phyloP scores from a whole-genome alignment of 1,284 basidiomycete species.

The Trichosporon faecale region DNA sequence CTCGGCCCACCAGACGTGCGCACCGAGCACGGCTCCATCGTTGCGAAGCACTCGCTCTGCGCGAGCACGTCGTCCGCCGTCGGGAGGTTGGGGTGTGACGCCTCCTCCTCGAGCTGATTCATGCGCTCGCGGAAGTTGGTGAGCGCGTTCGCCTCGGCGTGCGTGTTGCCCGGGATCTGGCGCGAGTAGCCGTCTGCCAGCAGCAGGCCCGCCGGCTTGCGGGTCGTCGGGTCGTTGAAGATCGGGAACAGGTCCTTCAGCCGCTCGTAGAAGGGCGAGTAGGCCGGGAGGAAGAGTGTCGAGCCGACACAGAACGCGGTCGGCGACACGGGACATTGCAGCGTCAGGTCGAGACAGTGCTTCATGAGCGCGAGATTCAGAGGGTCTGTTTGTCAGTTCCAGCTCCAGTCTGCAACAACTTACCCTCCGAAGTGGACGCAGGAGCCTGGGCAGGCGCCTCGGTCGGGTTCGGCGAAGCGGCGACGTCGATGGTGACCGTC shows the following conservation, averaged over 20 bases:
- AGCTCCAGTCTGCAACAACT: neutral
- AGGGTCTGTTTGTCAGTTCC: slow-evolving; percentile 28
- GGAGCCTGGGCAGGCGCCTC: neutral
- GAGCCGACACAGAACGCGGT: slow-evolving; percentile 96
- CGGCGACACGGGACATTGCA: slow-evolving; percentile 52
- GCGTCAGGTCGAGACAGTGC: slow-evolving; percentile 48
- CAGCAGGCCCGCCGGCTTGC: slow-evolving; percentile 49
- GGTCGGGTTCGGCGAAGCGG: slow-evolving; percentile 13
- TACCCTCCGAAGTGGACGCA: slow-evolving; percentile 14
- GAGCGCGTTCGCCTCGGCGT: slow-evolving; percentile 94
- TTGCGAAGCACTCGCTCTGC: slow-evolving; percentile 67
- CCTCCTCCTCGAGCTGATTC: slow-evolving; percentile 10
- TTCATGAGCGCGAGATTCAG: slow-evolving; percentile 46
- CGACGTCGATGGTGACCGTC: slow-evolving; percentile 34
- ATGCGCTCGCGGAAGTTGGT: slow-evolving; percentile 60
- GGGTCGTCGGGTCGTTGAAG: slow-evolving; percentile 26
- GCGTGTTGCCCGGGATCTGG: slow-evolving; percentile 91
- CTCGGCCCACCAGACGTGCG: slow-evolving; percentile 81
- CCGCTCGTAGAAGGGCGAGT: slow-evolving; percentile 41
- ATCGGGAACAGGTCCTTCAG: slow-evolving; percentile 39
- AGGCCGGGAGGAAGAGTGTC: slow-evolving; percentile 62
- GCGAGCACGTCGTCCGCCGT: slow-evolving; percentile 23
- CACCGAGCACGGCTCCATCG: slow-evolving; percentile 93
- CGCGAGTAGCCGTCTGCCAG: slow-evolving; percentile 84
- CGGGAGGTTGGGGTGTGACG: slow-evolving; percentile 11